These are phyloP conservation scores for Amphichorda felina DNA, from an alignment of 2,329 filamentous ascomycete genomes.

Conservation along the genomic window DNA sequence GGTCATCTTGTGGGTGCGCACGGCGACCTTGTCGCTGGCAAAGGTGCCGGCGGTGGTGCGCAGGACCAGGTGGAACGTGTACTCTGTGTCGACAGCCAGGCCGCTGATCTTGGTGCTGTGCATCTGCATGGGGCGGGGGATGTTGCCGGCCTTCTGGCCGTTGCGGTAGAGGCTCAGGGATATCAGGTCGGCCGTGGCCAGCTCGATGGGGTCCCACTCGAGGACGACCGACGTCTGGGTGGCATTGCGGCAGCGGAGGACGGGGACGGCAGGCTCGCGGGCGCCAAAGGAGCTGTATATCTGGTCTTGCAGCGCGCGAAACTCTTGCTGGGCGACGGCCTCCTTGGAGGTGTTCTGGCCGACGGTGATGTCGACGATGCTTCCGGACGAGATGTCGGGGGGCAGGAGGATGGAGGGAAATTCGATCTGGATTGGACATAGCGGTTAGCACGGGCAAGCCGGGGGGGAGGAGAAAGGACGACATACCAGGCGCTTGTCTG, in stretches of 20 bases:
- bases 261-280: constrained; percentile 60
- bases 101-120: constrained; percentile 95
- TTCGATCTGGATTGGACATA: constrained; percentile 58
- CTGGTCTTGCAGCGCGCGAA: constrained; percentile 75
- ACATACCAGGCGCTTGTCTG: constrained; percentile 89
- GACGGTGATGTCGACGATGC: constrained; percentile 96
- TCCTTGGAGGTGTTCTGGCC: constrained; percentile 77
- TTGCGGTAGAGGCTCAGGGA: constrained; percentile 89
- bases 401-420: constrained; percentile 96
- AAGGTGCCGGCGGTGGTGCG: constrained; percentile 84
- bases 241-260: constrained; percentile 87
- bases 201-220: constrained; percentile 91
- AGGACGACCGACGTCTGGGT: constrained; percentile 98
- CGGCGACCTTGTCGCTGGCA: constrained; percentile 69
- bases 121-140: constrained; percentile 77
- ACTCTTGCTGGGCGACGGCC: constrained; percentile 58
- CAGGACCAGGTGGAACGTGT: constrained; percentile 85
- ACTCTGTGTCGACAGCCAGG: constrained; percentile 91
- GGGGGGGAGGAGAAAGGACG: constrained; percentile 3
- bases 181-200: constrained; percentile 84
- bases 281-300: constrained; percentile 83
- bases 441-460: constrained; percentile 13
- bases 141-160: constrained; percentile 90
- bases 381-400: constrained; percentile 87
- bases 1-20: constrained; percentile 97